Conservation (phyloP, 768 basidiomycete genomes). For the Mycena venus region DNA sequence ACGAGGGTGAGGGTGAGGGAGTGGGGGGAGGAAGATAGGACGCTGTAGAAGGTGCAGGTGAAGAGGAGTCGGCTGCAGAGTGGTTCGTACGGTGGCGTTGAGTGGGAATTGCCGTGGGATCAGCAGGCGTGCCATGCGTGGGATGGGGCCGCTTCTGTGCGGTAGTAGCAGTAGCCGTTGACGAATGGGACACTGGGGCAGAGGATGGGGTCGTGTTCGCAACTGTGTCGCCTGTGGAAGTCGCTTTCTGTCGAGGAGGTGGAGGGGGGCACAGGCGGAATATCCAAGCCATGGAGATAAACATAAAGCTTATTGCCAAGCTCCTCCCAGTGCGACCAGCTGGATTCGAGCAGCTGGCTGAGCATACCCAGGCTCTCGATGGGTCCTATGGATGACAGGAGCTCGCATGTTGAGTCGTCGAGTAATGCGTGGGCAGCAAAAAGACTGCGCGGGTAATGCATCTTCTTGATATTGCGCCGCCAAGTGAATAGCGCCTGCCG, state of each 20-base stretch:
- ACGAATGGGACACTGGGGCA: too few species aligned
- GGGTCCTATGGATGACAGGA: slow-evolving; percentile 23
- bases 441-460: slow-evolving; percentile 8
- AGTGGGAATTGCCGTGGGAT: neutral
- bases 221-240: neutral
- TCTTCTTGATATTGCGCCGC: slow-evolving; percentile 19
- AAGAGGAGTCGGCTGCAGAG: neutral
- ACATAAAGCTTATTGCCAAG: neutral
- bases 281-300: neutral
- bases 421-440: slow-evolving; percentile 26
- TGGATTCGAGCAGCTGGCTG: slow-evolving; percentile 7
- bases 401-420: slow-evolving; percentile 23
- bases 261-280: neutral
- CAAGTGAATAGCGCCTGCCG: slow-evolving; percentile 18
- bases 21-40: neutral
- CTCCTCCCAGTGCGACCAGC: slow-evolving; percentile 24
- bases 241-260: neutral
- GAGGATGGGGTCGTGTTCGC: too few species aligned
- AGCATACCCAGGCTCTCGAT: slow-evolving; percentile 4
- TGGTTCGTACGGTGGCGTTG: neutral
- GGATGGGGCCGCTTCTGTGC: neutral
- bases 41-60: neutral
- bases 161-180: neutral
- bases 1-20: neutral
- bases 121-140: neutral